phyloP scores from a whole-genome alignment of 192 early-diverging fungal species.

The Coemansia javaensis region DNA sequence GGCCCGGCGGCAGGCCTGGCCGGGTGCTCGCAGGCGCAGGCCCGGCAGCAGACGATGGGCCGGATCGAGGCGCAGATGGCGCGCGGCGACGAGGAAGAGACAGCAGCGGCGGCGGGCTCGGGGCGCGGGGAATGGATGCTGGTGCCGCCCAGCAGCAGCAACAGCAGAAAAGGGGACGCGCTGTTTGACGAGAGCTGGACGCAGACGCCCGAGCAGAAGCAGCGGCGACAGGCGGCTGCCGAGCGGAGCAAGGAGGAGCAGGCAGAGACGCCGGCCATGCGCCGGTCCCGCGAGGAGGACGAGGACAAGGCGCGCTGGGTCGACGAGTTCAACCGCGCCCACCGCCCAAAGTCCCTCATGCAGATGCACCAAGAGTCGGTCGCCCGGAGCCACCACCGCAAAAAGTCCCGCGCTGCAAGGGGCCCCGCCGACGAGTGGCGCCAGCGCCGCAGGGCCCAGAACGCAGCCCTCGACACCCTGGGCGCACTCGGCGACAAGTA shows the following conservation, averaged over 20 bases:
- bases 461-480: conserved; percentile 25
- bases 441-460: conserved; percentile 7
- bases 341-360: conserved; percentile 43
- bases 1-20: conserved; percentile 29
- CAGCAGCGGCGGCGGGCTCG: not conserved
- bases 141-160: conserved; percentile 32
- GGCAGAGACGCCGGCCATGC: conserved; percentile 22
- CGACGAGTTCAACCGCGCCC: conserved; percentile 30
- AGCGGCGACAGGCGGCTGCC: not conserved
- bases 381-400: not conserved
- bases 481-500: conserved; percentile 30
- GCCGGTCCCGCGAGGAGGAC: conserved; percentile 12
- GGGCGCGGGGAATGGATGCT: conserved; percentile 48
- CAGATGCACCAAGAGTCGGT: conserved; percentile 36
- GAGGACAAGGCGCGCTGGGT: conserved; percentile 30
- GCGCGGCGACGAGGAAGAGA: not conserved
- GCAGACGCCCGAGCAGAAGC: conserved; percentile 22
- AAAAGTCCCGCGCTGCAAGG: not conserved
- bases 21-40: conserved; percentile 18
- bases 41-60: conserved; percentile 16
- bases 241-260: too few species aligned
- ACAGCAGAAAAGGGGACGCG: not conserved
- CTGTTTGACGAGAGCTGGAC: conserved; percentile 47
- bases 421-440: conserved; percentile 19
- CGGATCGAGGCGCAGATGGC: conserved; percentile 13